phyloP scores from a whole-genome alignment of 2,329 filamentous ascomycete genomes.

The Paecilomyces sp. region DNA sequence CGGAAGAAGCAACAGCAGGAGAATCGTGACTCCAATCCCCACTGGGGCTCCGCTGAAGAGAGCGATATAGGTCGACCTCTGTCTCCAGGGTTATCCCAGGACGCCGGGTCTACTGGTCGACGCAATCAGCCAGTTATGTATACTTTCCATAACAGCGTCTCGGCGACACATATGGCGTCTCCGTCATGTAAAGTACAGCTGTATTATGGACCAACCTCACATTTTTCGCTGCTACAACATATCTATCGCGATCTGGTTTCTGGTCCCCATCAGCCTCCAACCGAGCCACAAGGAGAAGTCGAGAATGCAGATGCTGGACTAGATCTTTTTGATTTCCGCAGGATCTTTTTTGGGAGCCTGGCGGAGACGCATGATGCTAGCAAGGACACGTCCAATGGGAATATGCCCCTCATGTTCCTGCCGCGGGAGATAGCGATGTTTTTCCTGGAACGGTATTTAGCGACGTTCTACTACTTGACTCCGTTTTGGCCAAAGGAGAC shows the following conservation, averaged over 20 bases:
- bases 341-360: constrained; percentile 35
- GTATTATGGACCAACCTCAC: constrained; percentile 42
- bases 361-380: constrained; percentile 25
- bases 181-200: constrained; percentile 39
- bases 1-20: constrained; percentile 20
- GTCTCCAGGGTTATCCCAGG: constrained; percentile 11
- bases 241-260: constrained; percentile 27
- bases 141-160: constrained; percentile 37
- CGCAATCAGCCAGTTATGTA: constrained; percentile 10
- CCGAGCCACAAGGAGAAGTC: constrained; percentile 21
- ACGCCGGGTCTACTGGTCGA: constrained; percentile 1
- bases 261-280: constrained; percentile 3
- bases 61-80: constrained; percentile 4
- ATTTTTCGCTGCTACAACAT: constrained; percentile 38
- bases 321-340: constrained; percentile 31
- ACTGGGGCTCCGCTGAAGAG: constrained; percentile 8
- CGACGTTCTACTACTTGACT: constrained; percentile 32
- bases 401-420: constrained; percentile 28
- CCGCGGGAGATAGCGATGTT: constrained; percentile 30
- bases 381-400: constrained; percentile 6
- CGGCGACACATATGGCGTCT: constrained; percentile 40
- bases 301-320: constrained; percentile 31
- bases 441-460: constrained; percentile 35
- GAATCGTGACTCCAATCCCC: neutral
- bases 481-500: constrained; percentile 29